Evolutionary conservation across 2,329 filamentous ascomycete genomes (phyloP), one percentile per base, ranked within the genome.

Genomic region (Aspergillus sp.): DNA sequence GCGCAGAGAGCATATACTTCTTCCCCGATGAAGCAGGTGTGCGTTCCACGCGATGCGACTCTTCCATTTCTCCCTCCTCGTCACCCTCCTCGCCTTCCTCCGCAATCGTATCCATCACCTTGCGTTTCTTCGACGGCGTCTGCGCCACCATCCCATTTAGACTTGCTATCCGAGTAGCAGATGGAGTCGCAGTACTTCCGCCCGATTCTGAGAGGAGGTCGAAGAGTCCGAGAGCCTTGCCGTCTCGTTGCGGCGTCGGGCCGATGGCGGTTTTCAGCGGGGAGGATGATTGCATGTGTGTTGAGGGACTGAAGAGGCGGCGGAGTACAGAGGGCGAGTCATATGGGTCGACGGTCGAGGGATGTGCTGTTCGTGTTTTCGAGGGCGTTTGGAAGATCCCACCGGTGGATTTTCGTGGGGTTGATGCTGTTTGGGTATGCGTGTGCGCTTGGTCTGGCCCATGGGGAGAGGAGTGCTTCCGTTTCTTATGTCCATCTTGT

Each of bases 221-320:
- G 55, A 83, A 83, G 2, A 83, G 71, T 0, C 81, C 81, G 2
- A 83, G 66, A 0, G 80, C 75, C 49, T 77, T 81, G 9, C 81
- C 81, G 68, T 83, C 79, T 43, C 81, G 77, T 61, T 82, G 80
- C 1, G 81, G 81, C 2, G 81, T 83, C 13, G 81, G 81, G 4
- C 80, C 81, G 54, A 83, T 80, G 25, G 73, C 75, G 8, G 74
- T 64, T 49, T 78, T 76, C 2, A 81, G 65, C 3, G 77, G 76
- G 8, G 74, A 70, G 5, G 73, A 70, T 7, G 65, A 45, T 31
- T 67, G 61, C 17, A 63, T 66, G 50, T 78, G 76, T 3, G 73
- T 68, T 28, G 67, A 71, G 7, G 78, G 73, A 57, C 74, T 77
- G 70, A 77, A 77, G 11, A 79, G 66, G 38, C 71, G 69, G 19